phyloP scores from a whole-genome alignment of 805 yeast species.

The Saturnispora serradocipensis region DNA sequence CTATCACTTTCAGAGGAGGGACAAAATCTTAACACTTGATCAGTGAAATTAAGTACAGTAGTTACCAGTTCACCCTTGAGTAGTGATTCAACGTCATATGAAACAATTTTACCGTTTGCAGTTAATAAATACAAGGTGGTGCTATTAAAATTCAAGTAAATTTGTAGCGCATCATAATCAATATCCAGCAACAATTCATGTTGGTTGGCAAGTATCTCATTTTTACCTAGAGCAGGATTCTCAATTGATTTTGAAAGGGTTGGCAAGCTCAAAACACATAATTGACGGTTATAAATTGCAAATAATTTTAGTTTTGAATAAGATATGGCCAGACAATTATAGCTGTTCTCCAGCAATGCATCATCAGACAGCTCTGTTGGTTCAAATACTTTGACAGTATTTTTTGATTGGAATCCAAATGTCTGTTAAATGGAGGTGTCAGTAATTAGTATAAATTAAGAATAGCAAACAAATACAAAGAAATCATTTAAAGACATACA shows the following conservation, averaged over 20 bases:
- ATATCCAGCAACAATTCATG: neutral
- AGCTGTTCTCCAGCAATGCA: neutral
- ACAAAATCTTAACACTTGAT: slow-evolving; percentile 4
- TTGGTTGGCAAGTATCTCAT: slow-evolving; percentile 5
- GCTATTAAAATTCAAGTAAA: slow-evolving; percentile 18
- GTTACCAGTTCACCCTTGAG: slow-evolving; percentile 6
- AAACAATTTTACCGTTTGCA: slow-evolving; percentile 5
- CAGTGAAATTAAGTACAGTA: neutral
- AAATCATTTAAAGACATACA: slow-evolving; percentile 12
- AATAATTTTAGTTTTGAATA: slow-evolving; percentile 14
- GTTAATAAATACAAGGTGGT: slow-evolving; percentile 13
- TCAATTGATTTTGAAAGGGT: slow-evolving; percentile 14
- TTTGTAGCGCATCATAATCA: slow-evolving; percentile 13
- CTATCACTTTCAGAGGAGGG: slow-evolving; percentile 4
- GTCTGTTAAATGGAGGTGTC: slow-evolving; percentile 13
- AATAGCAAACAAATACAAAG: neutral
- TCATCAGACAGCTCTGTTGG: slow-evolving; percentile 1
- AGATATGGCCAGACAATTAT: slow-evolving; percentile 18
- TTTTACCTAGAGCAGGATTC: slow-evolving; percentile 8
- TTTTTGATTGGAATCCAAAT: slow-evolving; percentile 25
- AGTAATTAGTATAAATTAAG: neutral
- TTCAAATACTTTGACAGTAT: slow-evolving; percentile 20
- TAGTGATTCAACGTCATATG: slow-evolving; percentile 3
- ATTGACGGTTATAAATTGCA: slow-evolving; percentile 14
- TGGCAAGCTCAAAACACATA: slow-evolving; percentile 16